Base-by-base conservation (phyloP, 2,329 filamentous ascomycete genomes). In the Fusarium acutatum region DNA sequence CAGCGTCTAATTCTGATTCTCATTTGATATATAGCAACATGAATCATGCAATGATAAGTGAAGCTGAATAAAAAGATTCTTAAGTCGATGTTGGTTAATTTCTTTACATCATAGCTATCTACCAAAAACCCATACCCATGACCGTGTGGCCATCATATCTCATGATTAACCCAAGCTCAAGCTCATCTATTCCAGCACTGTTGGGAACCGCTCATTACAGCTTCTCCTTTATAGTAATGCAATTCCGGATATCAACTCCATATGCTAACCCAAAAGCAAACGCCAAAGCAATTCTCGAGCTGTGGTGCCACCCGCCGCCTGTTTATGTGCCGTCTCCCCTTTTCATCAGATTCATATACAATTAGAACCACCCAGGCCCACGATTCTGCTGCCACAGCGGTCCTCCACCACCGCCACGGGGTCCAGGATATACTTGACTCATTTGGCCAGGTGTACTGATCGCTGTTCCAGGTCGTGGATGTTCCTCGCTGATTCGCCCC, bases 311-410 rank as follows among this genome's bases (percentile, higher is more conserved):
- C 35, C 30, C 37, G 50, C 49, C 60, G 37, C 54, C 66, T 43
- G 32, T 58, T 52, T 50, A 58, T 66, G 52, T 63, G 44, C 41
- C 17, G 28, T 57, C 60, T 44, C n/a, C 44, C 41, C 43, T 43
- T 47, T 67, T 58, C 32, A 43, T 63, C 52, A 46, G 32, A 60
- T 49, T 62, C 63, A 53, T 72, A 17, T 60, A 57, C 30, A 47
- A 86, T 86, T 66, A 77, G 85, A 88, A 58, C 76, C 86, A 81
- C 70, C 81, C 83, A 69, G 84, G 84, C 61, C 83, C 82, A 64
- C 86, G 81, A 58, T 88, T 88, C 79, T 89, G 87, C 79, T 89
- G 87, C 87, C 87, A 89, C 41, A 89, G 79, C 10, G 86, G 86
- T 46, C 85, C 79, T 30, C 82, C 79, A 5, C 80, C 81, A 11